A percentile compares a stretch with the other conserved stretches of the same genome.
Conservation (phyloP, 75 land plant genomes). For the Isoetes taiwanensis region DNA sequence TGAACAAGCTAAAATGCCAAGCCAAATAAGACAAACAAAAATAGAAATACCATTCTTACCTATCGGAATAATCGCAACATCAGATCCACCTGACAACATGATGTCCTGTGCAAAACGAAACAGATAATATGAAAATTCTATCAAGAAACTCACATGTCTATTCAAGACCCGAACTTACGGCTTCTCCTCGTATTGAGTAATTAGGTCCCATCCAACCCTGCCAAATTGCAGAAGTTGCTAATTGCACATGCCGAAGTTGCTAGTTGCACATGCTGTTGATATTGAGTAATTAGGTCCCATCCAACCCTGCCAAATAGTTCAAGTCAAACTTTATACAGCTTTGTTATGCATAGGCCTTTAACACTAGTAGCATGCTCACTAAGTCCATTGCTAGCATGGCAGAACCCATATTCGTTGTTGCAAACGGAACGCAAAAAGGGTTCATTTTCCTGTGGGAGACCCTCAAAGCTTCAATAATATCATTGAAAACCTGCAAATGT, state of each 20-base stretch:
- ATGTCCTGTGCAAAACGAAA: conserved; percentile 24
- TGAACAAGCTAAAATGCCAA: neutral
- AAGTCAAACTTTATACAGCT: neutral
- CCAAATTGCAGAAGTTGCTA: conserved; percentile 75
- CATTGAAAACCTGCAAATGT: conserved; percentile 59
- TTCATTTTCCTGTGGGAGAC: conserved; percentile 74
- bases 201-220: conserved; percentile 39
- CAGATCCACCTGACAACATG: conserved; percentile 42
- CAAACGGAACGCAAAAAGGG: conserved; percentile 83
- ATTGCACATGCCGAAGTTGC: conserved; percentile 57
- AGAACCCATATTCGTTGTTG: conserved; percentile 89
- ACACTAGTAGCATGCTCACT: conserved; percentile 27
- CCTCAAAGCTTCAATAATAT: conserved; percentile 72
- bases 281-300: conserved; percentile 44
- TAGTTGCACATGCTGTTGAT: conserved; percentile 40
- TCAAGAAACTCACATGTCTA: neutral
- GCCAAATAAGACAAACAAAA: no score
- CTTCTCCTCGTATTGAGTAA: conserved; percentile 35
- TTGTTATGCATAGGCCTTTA: neutral
- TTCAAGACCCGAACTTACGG: conserved; percentile 12
- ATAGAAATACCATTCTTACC: conserved; percentile 25
- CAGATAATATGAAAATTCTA: neutral
- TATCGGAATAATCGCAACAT: conserved; percentile 34
- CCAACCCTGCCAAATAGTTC: conserved; percentile 37
- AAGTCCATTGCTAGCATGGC: conserved; percentile 98